A percentile compares a stretch with the other conserved stretches of the same genome.
phyloP scores from a whole-genome alignment of 2,329 filamentous ascomycete genomes.

The Xylaria sp. region DNA sequence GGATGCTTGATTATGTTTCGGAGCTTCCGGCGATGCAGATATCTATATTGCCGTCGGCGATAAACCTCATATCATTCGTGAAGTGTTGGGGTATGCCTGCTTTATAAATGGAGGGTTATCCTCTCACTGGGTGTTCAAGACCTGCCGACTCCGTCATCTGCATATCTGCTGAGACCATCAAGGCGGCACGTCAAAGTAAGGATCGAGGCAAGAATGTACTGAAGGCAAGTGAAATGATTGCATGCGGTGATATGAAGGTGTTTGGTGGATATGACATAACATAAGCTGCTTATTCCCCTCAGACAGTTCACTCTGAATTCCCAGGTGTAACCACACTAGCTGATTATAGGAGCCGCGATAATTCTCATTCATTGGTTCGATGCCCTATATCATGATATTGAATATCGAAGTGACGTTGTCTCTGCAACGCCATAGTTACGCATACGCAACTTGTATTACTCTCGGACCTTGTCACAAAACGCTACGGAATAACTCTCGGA shows the following conservation, averaged over 20 bases:
- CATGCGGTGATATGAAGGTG: background rate
- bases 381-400: background rate
- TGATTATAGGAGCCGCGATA: background rate
- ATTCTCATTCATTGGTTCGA: background rate
- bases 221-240: background rate
- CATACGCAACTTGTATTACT: too few species aligned
- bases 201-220: background rate
- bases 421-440: background rate
- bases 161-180: background rate
- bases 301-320: background rate
- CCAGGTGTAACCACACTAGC: background rate
- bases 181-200: background rate
- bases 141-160: background rate
- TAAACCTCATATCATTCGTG: background rate
- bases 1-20: background rate
- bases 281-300: background rate
- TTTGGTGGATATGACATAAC: background rate
- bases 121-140: background rate
- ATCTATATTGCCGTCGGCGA: background rate
- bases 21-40: background rate
- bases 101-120: background rate
- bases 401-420: background rate
- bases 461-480: too few species aligned
- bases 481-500: too few species aligned
- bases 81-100: background rate